phyloP scores from a whole-genome alignment of 306 rosid species.

The Hippophae tibetana region DNA sequence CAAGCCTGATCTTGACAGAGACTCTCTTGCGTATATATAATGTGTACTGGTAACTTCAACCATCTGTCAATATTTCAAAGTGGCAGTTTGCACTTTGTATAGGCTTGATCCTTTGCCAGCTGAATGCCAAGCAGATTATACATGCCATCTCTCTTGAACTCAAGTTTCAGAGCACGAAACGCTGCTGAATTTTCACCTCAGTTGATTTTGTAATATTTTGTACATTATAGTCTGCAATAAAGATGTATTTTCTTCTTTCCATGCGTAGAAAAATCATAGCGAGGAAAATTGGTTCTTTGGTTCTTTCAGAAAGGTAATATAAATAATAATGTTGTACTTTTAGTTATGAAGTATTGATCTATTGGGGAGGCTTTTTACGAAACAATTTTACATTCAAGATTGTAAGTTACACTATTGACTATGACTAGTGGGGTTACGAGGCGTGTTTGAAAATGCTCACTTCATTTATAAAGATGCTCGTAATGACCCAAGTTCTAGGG shows the following conservation, averaged over 20 bases:
- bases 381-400: neutral
- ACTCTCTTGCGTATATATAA: conserved; percentile 95
- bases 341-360: neutral
- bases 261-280: conserved; percentile 29
- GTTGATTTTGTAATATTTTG: conserved; percentile 25
- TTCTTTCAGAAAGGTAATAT: conserved; percentile 24
- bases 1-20: conserved; percentile 90
- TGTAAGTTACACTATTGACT: too few relatives aligned
- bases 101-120: neutral
- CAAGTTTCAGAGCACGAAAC: conserved; percentile 22
- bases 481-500: too few relatives aligned
- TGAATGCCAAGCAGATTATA: conserved; percentile 7
- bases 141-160: conserved; percentile 10
- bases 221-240: conserved; percentile 28
- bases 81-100: conserved; percentile 4
- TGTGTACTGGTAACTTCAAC: neutral
- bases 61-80: conserved; percentile 2
- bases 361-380: conserved; percentile 1
- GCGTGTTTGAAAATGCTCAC: too few relatives aligned
- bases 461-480: too few relatives aligned
- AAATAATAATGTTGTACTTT: conserved; percentile 6
- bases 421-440: too few relatives aligned
- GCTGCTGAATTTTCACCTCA: conserved; percentile 9
- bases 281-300: conserved; percentile 17
- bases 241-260: conserved; percentile 28